Percentiles rank a stretch among this genome's conserved stretches.
phyloP scores from a whole-genome alignment of 495 filamentous ascomycete species.

The Aspergillus cristatus region DNA sequence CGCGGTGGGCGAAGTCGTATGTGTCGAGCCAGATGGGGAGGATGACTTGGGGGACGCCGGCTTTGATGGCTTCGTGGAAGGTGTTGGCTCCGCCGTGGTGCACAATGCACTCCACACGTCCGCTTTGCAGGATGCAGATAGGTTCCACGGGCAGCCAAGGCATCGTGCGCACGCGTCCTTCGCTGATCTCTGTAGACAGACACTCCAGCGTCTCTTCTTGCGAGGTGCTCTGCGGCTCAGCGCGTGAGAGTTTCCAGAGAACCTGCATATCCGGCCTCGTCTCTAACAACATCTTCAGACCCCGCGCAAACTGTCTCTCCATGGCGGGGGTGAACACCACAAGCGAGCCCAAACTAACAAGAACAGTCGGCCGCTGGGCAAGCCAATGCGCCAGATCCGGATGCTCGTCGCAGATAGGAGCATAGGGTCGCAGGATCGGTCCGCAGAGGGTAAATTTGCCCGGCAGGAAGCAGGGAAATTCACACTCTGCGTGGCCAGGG shows the following conservation, averaged over 20 bases:
- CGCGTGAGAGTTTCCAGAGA: conserved; percentile 32
- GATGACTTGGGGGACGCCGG: conserved; percentile 34
- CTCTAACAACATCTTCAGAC: conserved; percentile 20
- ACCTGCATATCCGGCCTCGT: conserved; percentile 21
- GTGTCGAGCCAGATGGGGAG: conserved; percentile 35
- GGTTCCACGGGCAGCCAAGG: conserved; percentile 31
- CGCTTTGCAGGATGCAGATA: conserved; percentile 23
- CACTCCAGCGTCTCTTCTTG: background rate
- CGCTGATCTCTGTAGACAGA: conserved; percentile 10
- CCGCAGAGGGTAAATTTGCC: conserved; percentile 11
- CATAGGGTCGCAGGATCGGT: conserved; percentile 12
- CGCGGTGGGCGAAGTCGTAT: conserved; percentile 29
- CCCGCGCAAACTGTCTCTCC: conserved; percentile 24
- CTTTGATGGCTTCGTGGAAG: conserved; percentile 31
- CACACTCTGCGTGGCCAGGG: conserved; percentile 4
- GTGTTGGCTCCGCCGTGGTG: conserved; percentile 39
- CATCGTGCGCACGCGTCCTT: conserved; percentile 17
- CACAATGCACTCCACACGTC: conserved; percentile 26
- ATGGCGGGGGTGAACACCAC: conserved; percentile 4
- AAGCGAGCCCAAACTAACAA: conserved; percentile 29
- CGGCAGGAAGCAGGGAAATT: conserved; percentile 10
- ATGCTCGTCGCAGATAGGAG: conserved; percentile 9
- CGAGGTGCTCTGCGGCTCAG: background rate
- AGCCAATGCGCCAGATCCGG: conserved; percentile 29
- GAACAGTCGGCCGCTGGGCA: conserved; percentile 19